Evolutionary conservation across 345 rosid genomes (phyloP), one percentile per base, ranked within the genome.

Genomic region (Rhodomyrtus tomentosa): DNA sequence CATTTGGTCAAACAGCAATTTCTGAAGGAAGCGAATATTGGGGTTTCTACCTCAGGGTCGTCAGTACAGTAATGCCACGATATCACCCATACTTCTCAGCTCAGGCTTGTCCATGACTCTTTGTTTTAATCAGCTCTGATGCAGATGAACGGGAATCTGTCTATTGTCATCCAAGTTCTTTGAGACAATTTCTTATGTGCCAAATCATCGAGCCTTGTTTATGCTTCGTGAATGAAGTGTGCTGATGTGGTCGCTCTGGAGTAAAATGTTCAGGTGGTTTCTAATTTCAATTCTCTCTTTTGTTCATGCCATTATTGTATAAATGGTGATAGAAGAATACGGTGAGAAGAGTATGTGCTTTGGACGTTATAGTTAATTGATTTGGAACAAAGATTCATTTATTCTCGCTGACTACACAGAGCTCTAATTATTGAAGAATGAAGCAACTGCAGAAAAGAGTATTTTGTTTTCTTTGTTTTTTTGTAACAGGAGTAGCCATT

Each of bases 1-100:
- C 96, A 51, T 94, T 94, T 86, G 98, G 98, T 32, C 98, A 97
- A 88, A 86, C 74, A 16, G 92, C 95, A 54, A 91, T 97, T 36
- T 89, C 91, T 2, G 90, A 93, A 90, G 55, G 82, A 51, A 92
- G 90, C 87, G 83, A 87, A 83, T 72, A 84, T 56, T 95, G 98
- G 98, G 91, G 88, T 68, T 97, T 92, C 86, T 97, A 94, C 88
- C 84, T 40, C 24, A 82, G 79, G 62, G 92, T 86, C 49, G 83
- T 91, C 38, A 79, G 56, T 86, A 58, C 90, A 14, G 38, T 87
- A 36, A 80, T 50, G 10, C 79, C 48, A 3, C 86, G 36, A 84
- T 10, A 82, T 72, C 49, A 86, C 50, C 51, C 7, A 0, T 74
- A 24, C 81, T 68, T 82, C 21, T 86, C 82, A 10, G 27, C 82